Conservation (phyloP, 768 basidiomycete genomes). For the Gloeophyllum trabeum region DNA sequence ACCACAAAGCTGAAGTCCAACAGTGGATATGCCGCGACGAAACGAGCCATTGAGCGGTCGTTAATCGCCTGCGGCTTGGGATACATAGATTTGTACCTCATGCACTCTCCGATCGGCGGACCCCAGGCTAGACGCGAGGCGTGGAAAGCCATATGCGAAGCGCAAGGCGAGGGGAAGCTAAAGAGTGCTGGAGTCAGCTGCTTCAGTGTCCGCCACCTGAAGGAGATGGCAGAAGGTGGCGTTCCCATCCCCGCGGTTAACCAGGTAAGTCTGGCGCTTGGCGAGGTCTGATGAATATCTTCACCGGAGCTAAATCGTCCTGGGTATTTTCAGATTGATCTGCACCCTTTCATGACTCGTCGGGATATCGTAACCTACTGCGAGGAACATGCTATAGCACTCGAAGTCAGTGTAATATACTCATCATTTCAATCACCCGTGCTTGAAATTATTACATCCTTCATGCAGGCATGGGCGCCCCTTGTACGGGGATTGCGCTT, state of each 20-base stretch:
- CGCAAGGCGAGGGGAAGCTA: conserved; percentile 45
- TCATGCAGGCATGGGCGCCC: conserved; percentile 57
- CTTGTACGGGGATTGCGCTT: conserved; percentile 59
- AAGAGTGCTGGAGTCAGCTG: conserved; percentile 57
- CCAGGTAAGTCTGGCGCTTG: conserved; percentile 28
- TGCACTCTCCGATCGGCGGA: conserved; percentile 61
- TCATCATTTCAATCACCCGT: background rate
- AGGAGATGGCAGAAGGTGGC: conserved; percentile 32
- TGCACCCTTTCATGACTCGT: conserved; percentile 64
- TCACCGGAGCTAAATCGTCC: too few relatives aligned
- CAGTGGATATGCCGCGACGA: conserved; percentile 34
- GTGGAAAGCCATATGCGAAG: conserved; percentile 58
- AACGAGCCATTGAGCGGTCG: conserved; percentile 39
- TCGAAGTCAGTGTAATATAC: conserved; percentile 47
- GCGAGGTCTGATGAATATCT: too few relatives aligned
- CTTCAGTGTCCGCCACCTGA: conserved; percentile 47
- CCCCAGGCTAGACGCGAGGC: conserved; percentile 41
- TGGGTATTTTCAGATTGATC: conserved; percentile 35
- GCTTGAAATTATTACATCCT: background rate
- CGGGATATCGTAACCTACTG: conserved; percentile 51
- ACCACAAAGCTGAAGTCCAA: conserved; percentile 62
- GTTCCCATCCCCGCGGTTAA: conserved; percentile 46
- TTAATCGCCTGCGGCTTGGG: conserved; percentile 42
- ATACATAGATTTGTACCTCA: conserved; percentile 61
- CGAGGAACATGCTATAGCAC: conserved; percentile 39